phyloP scores from a whole-genome alignment of 2,329 filamentous ascomycete species.

The Calonectria ilicicola region DNA sequence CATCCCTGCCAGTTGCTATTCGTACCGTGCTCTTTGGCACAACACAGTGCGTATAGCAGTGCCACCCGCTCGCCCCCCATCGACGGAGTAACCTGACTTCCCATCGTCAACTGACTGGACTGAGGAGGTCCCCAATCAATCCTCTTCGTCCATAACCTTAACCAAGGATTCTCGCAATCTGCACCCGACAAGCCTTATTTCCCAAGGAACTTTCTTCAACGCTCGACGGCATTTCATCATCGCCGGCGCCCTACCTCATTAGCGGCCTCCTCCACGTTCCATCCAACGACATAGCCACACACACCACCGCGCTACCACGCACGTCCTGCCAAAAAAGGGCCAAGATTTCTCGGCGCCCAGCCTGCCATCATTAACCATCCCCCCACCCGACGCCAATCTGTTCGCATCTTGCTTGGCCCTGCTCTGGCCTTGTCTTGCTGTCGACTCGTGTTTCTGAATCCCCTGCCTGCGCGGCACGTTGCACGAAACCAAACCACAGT shows the following conservation, averaged over 20 bases:
- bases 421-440: background rate
- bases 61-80: slow-evolving; percentile 3
- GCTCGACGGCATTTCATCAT: background rate
- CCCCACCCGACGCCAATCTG: slow-evolving; percentile 21
- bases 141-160: background rate
- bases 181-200: background rate
- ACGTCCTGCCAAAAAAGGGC: slow-evolving; percentile 7
- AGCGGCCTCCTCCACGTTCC: background rate
- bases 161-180: background rate
- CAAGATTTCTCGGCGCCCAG: slow-evolving; percentile 28
- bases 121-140: slow-evolving; percentile 1
- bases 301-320: slow-evolving; percentile 5
- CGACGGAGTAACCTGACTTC: slow-evolving; percentile 18
- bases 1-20: background rate
- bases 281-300: slow-evolving; percentile 6
- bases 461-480: slow-evolving; percentile 29
- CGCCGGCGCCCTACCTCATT: background rate
- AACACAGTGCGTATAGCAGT: slow-evolving; percentile 12
- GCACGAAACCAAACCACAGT: slow-evolving; percentile 27
- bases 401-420: slow-evolving; percentile 8
- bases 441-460: slow-evolving; percentile 16
- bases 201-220: background rate
- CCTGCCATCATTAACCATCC: slow-evolving; percentile 23
- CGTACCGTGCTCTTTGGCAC: slow-evolving; percentile 7
- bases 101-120: slow-evolving; percentile 16